A percentile compares a stretch with the other conserved stretches of the same genome.
phyloP scores from a whole-genome alignment of 148 eudicot genomes.

The Rhododendron mucronatum region DNA sequence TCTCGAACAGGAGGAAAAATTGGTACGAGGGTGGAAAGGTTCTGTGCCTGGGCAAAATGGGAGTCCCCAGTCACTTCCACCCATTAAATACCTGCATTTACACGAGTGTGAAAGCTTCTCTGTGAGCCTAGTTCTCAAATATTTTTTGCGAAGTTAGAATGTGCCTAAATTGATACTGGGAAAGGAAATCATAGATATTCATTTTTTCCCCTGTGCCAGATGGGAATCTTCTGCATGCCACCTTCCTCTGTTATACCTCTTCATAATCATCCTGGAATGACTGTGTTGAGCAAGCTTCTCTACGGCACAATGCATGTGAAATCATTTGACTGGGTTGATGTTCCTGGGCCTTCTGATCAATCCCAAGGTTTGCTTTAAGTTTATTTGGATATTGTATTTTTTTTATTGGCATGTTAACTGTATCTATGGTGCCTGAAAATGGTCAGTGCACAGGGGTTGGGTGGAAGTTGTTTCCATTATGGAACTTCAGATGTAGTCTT shows the following conservation, averaged over 20 bases:
- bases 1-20: conserved; percentile 88
- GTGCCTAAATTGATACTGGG: neutral
- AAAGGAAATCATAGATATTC: neutral
- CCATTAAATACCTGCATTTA: conserved; percentile 82
- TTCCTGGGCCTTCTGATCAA: conserved; percentile 4
- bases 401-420: neutral
- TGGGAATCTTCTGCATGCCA: conserved; percentile 90
- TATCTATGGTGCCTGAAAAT: neutral
- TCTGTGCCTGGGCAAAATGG: conserved; percentile 60
- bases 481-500: neutral
- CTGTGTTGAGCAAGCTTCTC: conserved; percentile 86
- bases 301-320: conserved; percentile 70
- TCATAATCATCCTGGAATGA: conserved; percentile 97
- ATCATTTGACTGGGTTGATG: conserved; percentile 67
- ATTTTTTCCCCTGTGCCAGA: conserved; percentile 33
- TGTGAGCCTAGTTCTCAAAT: conserved; percentile 37
- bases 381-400: neutral
- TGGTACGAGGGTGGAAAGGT: conserved; percentile 65
- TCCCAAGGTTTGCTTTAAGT: neutral
- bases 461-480: neutral
- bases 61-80: conserved; percentile 41
- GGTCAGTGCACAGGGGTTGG: neutral
- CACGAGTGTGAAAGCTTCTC: conserved; percentile 86
- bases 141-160: neutral
- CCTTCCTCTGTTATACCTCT: conserved; percentile 80